These are phyloP conservation scores for Mycena galopus DNA, from an alignment of 768 basidiomycete genomes.

Conservation along the genomic window DNA sequence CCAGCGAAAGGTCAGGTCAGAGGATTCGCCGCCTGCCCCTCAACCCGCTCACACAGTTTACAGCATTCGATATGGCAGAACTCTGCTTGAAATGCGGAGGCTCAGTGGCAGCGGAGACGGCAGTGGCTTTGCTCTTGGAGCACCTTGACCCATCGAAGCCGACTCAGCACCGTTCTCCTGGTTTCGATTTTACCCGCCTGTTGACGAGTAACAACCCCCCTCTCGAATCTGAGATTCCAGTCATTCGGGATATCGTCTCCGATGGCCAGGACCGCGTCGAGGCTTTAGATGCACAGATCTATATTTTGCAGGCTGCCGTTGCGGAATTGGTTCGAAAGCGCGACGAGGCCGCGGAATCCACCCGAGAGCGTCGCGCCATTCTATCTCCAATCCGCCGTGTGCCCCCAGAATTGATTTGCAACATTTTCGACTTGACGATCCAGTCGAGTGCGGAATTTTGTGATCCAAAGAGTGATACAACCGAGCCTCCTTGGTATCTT, in stretches of 20 bases:
- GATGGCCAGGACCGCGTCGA: neutral
- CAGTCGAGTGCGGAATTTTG: no score
- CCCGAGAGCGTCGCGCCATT: neutral
- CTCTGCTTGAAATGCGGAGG: no score
- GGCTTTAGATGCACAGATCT: neutral
- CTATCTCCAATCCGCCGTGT: neutral
- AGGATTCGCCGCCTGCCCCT: no score
- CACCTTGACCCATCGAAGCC: no score
- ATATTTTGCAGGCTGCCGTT: neutral
- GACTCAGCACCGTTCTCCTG: no score
- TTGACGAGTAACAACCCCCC: neutral
- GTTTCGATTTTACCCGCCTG: no score
- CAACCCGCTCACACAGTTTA: no score
- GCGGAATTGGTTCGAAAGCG: neutral
- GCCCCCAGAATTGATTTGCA: neutral
- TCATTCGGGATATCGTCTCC: neutral
- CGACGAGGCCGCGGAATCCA: neutral
- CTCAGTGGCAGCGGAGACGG: no score
- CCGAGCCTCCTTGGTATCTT: neutral
- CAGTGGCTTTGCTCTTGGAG: no score
- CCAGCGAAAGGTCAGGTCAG: no score
- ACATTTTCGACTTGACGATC: neutral
- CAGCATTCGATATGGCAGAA: no score
- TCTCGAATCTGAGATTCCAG: neutral
- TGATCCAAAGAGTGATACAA: neutral